Conservation (phyloP, 345 rosid genomes). For the Populus nigra region DNA sequence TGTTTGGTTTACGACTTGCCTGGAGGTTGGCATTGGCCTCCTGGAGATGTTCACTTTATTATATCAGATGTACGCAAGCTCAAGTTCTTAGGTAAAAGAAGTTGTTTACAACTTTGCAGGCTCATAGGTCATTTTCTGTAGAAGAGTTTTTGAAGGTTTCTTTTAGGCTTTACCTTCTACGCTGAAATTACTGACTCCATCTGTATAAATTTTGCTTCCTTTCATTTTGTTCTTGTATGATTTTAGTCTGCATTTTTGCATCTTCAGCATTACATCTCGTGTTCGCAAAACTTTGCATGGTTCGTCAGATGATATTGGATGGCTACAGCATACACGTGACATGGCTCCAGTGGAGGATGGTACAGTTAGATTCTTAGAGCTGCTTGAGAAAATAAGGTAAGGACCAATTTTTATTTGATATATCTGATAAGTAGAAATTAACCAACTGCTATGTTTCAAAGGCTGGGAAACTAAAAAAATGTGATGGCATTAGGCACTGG, state of each 20-base stretch:
- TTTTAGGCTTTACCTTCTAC: neutral
- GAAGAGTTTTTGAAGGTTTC: slow-evolving; percentile 8
- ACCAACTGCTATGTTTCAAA: neutral
- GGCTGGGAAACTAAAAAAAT: neutral
- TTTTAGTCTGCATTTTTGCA: slow-evolving; percentile 4
- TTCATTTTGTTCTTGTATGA: slow-evolving; percentile 4
- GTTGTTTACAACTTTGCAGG: slow-evolving; percentile 5
- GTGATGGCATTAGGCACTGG: neutral
- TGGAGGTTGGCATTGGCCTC: slow-evolving; percentile 38
- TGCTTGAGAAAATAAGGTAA: slow-evolving; percentile 54
- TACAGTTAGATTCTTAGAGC: slow-evolving; percentile 54
- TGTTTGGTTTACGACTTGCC: slow-evolving; percentile 47
- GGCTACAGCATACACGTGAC: slow-evolving; percentile 58
- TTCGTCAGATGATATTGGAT: slow-evolving; percentile 70
- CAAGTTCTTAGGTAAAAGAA: slow-evolving; percentile 45
- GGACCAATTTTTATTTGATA: neutral
- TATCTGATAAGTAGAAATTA: neutral
- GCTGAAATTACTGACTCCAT: neutral
- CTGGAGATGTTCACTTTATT: slow-evolving; percentile 39
- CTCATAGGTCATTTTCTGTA: neutral
- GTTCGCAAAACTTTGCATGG: slow-evolving; percentile 51
- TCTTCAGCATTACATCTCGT: slow-evolving; percentile 51
- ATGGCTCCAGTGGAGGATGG: slow-evolving; percentile 62
- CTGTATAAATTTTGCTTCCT: neutral
- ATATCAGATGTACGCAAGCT: slow-evolving; percentile 39